phyloP scores from a whole-genome alignment of 1,139 yeast genomes.

The Blastobotrys ciferrii region DNA sequence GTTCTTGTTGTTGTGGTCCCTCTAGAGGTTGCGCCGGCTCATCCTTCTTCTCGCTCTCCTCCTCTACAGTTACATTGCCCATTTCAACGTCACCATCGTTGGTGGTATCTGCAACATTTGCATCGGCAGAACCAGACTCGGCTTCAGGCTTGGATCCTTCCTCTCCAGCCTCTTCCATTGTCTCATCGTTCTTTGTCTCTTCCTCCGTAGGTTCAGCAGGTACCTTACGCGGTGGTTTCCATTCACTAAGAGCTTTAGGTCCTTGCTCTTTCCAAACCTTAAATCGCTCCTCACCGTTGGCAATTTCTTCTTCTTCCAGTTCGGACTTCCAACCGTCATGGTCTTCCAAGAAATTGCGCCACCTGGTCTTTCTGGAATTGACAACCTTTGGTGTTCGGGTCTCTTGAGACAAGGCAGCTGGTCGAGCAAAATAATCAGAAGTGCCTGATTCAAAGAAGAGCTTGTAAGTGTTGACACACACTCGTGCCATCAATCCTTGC shows the following conservation, averaged over 20 bases:
- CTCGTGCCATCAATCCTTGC: slow-evolving; percentile 76
- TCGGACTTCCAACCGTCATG: slow-evolving; percentile 39
- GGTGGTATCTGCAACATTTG: neutral
- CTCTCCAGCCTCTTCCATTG: neutral
- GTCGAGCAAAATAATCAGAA: slow-evolving; percentile 67
- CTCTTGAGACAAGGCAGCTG: slow-evolving; percentile 18
- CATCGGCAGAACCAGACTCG: neutral
- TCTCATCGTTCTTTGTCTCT: slow-evolving; percentile 7
- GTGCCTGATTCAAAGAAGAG: slow-evolving; percentile 81
- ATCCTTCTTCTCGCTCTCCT: slow-evolving; percentile 1
- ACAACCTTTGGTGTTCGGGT: slow-evolving; percentile 23
- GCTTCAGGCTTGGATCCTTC: neutral
- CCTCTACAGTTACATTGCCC: neutral
- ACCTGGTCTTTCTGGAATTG: slow-evolving; percentile 23
- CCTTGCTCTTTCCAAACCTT: slow-evolving; percentile 33
- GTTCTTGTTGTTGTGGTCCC: neutral
- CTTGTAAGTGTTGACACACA: slow-evolving; percentile 76
- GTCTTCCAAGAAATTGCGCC: slow-evolving; percentile 33
- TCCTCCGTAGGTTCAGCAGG: slow-evolving; percentile 3
- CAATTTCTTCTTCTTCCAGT: slow-evolving; percentile 27
- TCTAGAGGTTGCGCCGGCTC: neutral
- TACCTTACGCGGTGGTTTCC: slow-evolving; percentile 10
- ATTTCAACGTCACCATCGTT: neutral
- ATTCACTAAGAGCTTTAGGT: slow-evolving; percentile 24
- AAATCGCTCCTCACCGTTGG: slow-evolving; percentile 31